Evolutionary conservation across 148 eudicot species (phyloP), one percentile per base, ranked within the genome.

Genomic region (Rhododendron ferrugineum): DNA sequence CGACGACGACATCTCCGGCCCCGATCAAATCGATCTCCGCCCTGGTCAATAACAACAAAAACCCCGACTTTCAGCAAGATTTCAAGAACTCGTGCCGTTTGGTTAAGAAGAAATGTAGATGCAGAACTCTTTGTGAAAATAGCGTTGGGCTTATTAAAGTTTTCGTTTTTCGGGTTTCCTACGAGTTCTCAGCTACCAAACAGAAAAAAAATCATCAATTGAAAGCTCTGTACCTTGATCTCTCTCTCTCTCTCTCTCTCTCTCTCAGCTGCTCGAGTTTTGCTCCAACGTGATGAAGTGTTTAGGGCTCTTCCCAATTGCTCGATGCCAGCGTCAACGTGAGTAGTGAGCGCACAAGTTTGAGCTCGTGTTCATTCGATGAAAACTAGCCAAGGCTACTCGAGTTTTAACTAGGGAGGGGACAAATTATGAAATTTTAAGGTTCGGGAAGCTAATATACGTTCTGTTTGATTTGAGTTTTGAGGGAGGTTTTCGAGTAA

Each of bases 1-100:
- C 47, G 91, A 80, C 66, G 91, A 81, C 84, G 91, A 81, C 84
- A 81, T 81, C 84, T 62, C 70, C 73, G 23, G 13, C 73, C 40
- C 83, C 50, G 32, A 81, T 58, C 73, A 23, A 58, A 40, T 56
- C 44, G 36, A 56, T 54, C 36, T 18, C 44, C 68, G 10, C 11
- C 66, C 42, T 56, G 28, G 0, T 36, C 70, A 81, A 36, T 56
- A 58, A 81, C 3, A 56, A 54, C 1, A 11, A 81, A 81, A 23
- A 60, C 50, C 50, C 49, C 1, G 22, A 36, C 18, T 40, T 81
- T 56, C 83, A 56, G 50, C 50, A 11, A 40, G 7, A 64, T 15
- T 56, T 81, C 42, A 36, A 66, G n/a, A 34, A 22, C 20, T 37
- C 20, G 6, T 49, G 28, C 66, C 49, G 13, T 56, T 58, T 22